Percentiles rank a stretch among this genome's conserved stretches.
Evolutionary conservation across 441 rosid species (phyloP).

Genomic region (Pelargonium australe): DNA sequence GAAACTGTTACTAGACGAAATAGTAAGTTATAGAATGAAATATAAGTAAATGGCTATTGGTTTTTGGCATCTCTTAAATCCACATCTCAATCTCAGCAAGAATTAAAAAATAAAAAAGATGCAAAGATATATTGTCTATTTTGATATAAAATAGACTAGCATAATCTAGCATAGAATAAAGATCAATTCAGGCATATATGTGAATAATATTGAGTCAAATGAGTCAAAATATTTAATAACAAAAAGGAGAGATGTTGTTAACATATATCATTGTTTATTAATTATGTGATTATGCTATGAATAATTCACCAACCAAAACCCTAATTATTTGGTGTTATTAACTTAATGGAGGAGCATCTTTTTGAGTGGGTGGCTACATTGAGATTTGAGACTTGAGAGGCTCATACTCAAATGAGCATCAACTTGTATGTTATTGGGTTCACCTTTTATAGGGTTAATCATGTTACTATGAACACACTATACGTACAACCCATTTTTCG

Average conservation of each 20-base stretch:
- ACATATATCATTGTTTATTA: not conserved
- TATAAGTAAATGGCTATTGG: too few species aligned
- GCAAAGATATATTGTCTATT: not conserved
- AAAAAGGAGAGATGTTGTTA: not conserved
- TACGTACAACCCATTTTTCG: not conserved
- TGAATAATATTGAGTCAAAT: not conserved
- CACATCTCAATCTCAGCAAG: too few species aligned
- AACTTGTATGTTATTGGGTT: not conserved
- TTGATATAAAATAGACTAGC: not conserved
- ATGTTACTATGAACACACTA: not conserved
- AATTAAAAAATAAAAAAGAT: not conserved
- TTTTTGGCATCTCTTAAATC: too few species aligned
- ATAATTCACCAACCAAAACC: not conserved
- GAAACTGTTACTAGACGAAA: too few species aligned
- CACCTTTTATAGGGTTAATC: not conserved
- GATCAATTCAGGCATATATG: not conserved
- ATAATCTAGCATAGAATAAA: not conserved
- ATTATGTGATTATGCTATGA: not conserved
- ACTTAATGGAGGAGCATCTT: constrained; percentile 2
- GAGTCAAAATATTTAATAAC: not conserved
- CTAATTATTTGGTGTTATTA: not conserved
- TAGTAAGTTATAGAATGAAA: too few species aligned
- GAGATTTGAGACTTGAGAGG: not conserved
- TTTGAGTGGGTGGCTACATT: not conserved
- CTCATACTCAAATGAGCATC: constrained; percentile 4